These are phyloP conservation scores for Colletotrichum sp. DNA, from an alignment of 2,329 filamentous ascomycete genomes.

Conservation along the genomic window DNA sequence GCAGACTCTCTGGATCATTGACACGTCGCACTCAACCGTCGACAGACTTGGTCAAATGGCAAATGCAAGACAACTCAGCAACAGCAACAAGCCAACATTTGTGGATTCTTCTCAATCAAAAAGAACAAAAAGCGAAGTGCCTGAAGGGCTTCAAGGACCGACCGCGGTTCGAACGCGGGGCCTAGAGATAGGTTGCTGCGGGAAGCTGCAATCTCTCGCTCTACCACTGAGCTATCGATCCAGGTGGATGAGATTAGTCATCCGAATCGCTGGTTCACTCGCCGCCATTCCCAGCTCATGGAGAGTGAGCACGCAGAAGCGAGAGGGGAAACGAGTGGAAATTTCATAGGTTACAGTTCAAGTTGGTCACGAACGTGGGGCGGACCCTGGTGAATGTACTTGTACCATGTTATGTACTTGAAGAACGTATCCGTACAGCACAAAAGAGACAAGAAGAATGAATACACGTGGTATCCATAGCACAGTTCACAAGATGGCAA, in stretches of 20 bases:
- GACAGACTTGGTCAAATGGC: not conserved
- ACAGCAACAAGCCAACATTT: not conserved
- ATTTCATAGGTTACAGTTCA: not conserved
- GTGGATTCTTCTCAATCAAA: not conserved
- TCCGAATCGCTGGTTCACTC: not conserved
- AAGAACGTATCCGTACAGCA: not conserved
- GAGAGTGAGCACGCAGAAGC: not conserved
- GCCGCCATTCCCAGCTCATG: not conserved
- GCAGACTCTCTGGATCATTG: not conserved
- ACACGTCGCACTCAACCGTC: not conserved
- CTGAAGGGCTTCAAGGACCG: not conserved
- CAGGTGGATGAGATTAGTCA: slow-evolving; percentile 2
- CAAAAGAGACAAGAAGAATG: not conserved
- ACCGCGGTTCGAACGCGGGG: slow-evolving; percentile 22
- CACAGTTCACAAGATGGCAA: not conserved
- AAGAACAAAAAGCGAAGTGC: not conserved
- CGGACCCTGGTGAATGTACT: not conserved
- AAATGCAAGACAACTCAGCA: not conserved
- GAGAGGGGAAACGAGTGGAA: not conserved
- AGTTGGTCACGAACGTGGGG: not conserved
- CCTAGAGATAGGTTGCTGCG: slow-evolving; percentile 18
- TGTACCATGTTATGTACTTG: not conserved
- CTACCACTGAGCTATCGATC: slow-evolving; percentile 23
- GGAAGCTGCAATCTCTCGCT: slow-evolving; percentile 20
- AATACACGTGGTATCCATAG: not conserved